Percentiles rank a stretch among this genome's conserved stretches.
phyloP scores from a whole-genome alignment of 73 alveolate species.

The Uronychia setigera region DNA sequence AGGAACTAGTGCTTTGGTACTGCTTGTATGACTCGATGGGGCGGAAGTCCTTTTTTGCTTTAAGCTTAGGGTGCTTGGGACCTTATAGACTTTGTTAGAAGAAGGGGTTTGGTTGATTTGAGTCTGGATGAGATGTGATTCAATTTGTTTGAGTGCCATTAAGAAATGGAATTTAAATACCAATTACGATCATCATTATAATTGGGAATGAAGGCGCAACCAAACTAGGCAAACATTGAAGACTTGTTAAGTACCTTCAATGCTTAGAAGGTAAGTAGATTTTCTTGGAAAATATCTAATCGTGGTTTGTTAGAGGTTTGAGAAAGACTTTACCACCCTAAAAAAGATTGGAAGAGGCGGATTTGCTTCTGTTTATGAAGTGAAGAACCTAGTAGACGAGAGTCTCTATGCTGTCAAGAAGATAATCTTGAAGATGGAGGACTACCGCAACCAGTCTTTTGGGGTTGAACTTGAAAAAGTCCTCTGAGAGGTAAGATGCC shows the following conservation, averaged over 20 bases:
- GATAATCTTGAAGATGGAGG: slow-evolving; percentile 16
- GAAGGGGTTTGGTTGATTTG: neutral
- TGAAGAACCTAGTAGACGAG: slow-evolving; percentile 37
- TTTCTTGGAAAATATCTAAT: neutral
- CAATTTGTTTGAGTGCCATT: neutral
- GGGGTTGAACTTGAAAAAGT: slow-evolving; percentile 6
- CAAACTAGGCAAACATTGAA: neutral
- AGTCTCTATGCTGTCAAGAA: slow-evolving; percentile 47
- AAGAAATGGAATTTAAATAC: neutral
- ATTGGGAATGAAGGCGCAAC: neutral
- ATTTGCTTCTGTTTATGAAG: slow-evolving; percentile 49
- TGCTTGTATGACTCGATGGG: neutral
- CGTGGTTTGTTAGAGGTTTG: neutral
- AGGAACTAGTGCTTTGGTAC: neutral
- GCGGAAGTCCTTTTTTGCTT: neutral
- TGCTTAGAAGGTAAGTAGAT: neutral
- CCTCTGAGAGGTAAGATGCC: slow-evolving; percentile 39
- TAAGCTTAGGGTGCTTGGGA: neutral
- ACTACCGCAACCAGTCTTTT: slow-evolving; percentile 7
- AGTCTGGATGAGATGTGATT: neutral
- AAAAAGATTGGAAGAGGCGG: slow-evolving; percentile 63
- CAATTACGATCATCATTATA: neutral
- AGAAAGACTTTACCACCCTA: slow-evolving; percentile 47
- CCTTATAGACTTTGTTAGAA: neutral
- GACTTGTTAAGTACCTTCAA: neutral